Evolutionary conservation across 1,284 basidiomycete species (phyloP).

Genomic region (Pascua guehoae): DNA sequence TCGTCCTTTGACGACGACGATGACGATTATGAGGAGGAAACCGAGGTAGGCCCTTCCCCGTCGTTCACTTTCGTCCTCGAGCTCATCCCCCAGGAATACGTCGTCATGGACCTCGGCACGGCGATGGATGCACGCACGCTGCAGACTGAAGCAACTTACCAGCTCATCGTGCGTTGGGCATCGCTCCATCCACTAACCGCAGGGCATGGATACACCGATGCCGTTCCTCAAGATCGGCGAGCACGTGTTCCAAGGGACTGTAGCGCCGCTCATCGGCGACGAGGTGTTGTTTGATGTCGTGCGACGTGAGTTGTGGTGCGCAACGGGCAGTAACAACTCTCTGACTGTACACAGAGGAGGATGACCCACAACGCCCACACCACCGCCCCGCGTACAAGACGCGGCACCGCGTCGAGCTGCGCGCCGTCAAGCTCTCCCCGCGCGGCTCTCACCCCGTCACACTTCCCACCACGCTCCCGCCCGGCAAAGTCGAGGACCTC

Average conservation of each 20-base stretch:
- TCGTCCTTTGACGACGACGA: slow-evolving; percentile 37
- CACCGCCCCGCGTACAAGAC: slow-evolving; percentile 33
- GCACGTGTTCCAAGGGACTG: slow-evolving; percentile 41
- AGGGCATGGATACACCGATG: slow-evolving; percentile 47
- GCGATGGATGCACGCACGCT: slow-evolving; percentile 32
- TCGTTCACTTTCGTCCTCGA: not conserved
- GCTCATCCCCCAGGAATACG: slow-evolving; percentile 23
- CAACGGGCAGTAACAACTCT: not conserved
- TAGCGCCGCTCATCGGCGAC: slow-evolving; percentile 40
- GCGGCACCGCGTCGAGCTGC: slow-evolving; percentile 31
- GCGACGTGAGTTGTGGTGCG: slow-evolving; percentile 34
- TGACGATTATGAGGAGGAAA: slow-evolving; percentile 35
- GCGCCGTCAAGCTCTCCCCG: slow-evolving; percentile 24
- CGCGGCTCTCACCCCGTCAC: not conserved
- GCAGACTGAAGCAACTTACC: slow-evolving; percentile 36
- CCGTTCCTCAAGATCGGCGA: slow-evolving; percentile 47
- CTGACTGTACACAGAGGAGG: slow-evolving; percentile 20
- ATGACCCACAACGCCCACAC: slow-evolving; percentile 28
- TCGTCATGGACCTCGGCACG: slow-evolving; percentile 40
- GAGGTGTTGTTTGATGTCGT: slow-evolving; percentile 43
- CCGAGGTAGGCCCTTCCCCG: slow-evolving; percentile 33
- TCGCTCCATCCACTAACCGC: not conserved
- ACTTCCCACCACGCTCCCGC: not conserved
- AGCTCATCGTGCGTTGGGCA: slow-evolving; percentile 37
- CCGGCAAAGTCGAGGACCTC: not conserved